Base-by-base conservation (phyloP, 169 alveolate genomes). In the Pseudocohnilembus persalinus region DNA sequence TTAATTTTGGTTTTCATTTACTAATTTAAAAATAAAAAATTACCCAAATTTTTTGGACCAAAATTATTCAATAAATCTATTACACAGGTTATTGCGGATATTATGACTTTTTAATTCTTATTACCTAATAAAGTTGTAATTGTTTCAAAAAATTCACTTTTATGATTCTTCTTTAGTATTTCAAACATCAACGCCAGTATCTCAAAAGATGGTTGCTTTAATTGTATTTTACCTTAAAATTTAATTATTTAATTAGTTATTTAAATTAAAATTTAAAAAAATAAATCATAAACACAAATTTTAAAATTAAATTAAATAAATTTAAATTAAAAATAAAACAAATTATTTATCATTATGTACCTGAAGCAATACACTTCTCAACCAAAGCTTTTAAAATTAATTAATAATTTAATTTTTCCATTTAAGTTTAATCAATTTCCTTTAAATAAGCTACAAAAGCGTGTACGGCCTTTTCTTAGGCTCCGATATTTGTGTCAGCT, bases 341-440 rank as follows among this genome's bases (percentile, higher is more conserved):
- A 73, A 73, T 72, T 24, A 29, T 49, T 6, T 34, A 73, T 29
- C 73, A 34, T 31, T 73, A 73, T 29, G 72, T 82, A 0, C 87
- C 87, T 31, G 87, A 81, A 72, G 87, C 87, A 82, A 82, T 73
- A 82, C 87, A 82, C 75, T 82, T 82, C 29, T 82, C 87, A 0
- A 82, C 73, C 33, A 82, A 82, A 29, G 73, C 73, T 34, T 73
- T 28, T 33, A 82, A 28, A 0, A 74, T 73, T 49, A 73, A 78
- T 34, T 82, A 73, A 27, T 68, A 78, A 73, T 82, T 80, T 35
- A 82, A 74, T 72, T 80, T 82, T 32, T 74, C 33, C 65, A 25
- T 27, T 82, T 73, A 32, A n/a, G 75, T 74, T n/a, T 73, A 28
- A 31, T 82, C 73, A 29, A 35, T 28, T n/a, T 72, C 75, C 0